Conservation (phyloP, 2,329 filamentous ascomycete species). For the Dothidotthia symphoricarpi region DNA sequence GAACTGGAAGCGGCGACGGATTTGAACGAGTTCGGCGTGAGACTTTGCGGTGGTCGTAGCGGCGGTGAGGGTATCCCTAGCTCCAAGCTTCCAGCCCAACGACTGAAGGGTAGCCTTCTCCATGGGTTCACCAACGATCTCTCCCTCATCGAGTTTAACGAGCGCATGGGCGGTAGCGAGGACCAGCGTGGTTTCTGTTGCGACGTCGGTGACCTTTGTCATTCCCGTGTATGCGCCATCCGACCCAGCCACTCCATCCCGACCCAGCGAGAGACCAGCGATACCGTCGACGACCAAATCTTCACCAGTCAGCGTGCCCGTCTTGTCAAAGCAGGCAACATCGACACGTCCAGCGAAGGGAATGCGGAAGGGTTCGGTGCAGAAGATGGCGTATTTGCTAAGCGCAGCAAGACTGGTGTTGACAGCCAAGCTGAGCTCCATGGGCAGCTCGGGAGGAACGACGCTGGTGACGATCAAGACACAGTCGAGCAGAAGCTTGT, state of each 20-base stretch:
- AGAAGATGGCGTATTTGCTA: conserved; percentile 96
- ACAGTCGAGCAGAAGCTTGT: conserved; percentile 94
- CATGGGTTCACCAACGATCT: conserved; percentile 98
- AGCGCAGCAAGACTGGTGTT: conserved; percentile 95
- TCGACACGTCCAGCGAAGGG: conserved; percentile 94
- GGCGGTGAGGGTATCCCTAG: conserved; percentile 77
- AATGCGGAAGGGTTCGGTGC: conserved; percentile 97
- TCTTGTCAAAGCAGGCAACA: conserved; percentile 98
- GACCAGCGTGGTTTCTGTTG: conserved; percentile 83
- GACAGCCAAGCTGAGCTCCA: conserved; percentile 96
- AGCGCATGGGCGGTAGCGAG: conserved; percentile 92
- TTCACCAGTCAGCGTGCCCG: conserved; percentile 92
- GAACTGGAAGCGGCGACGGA: conserved; percentile 97
- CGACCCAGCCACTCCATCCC: conserved; percentile 65
- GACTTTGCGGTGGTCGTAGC: conserved; percentile 56
- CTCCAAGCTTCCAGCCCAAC: conserved; percentile 89
- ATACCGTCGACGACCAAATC: conserved; percentile 97
- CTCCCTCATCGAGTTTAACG: conserved; percentile 93
- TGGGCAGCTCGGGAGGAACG: conserved; percentile 95
- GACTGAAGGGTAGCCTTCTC: conserved; percentile 91
- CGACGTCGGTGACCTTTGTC: conserved; percentile 66
- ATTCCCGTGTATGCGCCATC: conserved; percentile 83
- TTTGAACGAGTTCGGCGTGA: conserved; percentile 74
- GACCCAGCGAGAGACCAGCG: conserved; percentile 76
- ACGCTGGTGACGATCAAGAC: conserved; percentile 97